Base-by-base conservation (phyloP, 192 early-diverging fungal species). In the Chytriomyces sp. region DNA sequence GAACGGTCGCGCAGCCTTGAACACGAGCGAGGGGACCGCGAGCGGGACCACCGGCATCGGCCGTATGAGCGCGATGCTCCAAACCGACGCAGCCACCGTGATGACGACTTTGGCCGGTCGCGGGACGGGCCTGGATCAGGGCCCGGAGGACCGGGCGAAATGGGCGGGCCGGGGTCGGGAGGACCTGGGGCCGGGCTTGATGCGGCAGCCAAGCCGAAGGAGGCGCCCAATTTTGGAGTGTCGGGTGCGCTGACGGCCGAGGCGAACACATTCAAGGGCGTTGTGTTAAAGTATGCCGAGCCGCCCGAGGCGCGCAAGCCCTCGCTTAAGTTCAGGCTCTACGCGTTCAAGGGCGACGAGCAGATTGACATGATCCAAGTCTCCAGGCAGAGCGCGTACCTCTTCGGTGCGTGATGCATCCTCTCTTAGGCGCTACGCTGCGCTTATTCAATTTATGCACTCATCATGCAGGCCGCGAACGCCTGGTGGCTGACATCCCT, bases 291-390 rank as follows among this genome's bases (percentile, higher is more conserved):
- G 44, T 62, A 90, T 28, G 39, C 86, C 58, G 96, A 99, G 75
- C 96, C 96, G 0, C 78, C 89, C 0, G 96, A 99, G 75, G 93
- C 95, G 0, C 82, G 92, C 30, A 91, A 89, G 57, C 93, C 95
- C 5, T 83, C 64, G 17, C 75, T 81, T 31, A 83, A 81, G 62
- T 97, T 90, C 89, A 85, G 95, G 57, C 77, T 99, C 25, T 96
- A 96, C 75, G 92, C 96, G 2, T 99, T 98, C 77, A 99, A 99
- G 73, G 92, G 92, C 40, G 87, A 90, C 52, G 89, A 95, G 49
- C 89, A 94, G 75, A 80, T 94, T 34, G 92, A 92, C 89, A 80
- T 68, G 77, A 17, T 65, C 34, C 63, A 38, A 17, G 26, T 65
- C 2, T n/a, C 39, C n/a, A 17, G 63, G 38, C 63, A 65, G 49